These are phyloP conservation scores for Agaricus subrufescens DNA, from an alignment of 768 basidiomycete species.

Conservation along the genomic window DNA sequence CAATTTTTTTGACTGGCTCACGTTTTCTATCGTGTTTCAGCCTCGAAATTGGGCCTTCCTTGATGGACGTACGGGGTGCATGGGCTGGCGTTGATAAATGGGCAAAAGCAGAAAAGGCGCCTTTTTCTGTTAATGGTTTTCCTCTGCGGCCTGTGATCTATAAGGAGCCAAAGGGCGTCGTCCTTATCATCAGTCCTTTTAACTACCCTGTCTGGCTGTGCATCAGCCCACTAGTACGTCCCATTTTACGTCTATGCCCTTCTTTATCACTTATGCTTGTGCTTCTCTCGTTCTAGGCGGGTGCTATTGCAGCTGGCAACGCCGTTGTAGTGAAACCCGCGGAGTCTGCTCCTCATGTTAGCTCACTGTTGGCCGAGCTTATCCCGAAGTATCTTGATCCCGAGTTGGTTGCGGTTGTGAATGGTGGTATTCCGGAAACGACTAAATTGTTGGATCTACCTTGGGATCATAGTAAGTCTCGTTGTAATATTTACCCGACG, in stretches of 20 bases:
- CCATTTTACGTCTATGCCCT: background rate
- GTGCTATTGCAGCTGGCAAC: conserved; percentile 79
- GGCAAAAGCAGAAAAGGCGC: conserved; percentile 58
- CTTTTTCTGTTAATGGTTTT: conserved; percentile 51
- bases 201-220: conserved; percentile 69
- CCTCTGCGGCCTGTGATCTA: conserved; percentile 59
- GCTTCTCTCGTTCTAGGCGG: conserved; percentile 28
- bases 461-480: background rate
- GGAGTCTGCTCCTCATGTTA: conserved; percentile 55
- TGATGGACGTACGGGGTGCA: conserved; percentile 48
- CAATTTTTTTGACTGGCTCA: no score
- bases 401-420: conserved; percentile 59
- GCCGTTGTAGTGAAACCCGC: conserved; percentile 73
- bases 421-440: conserved; percentile 63
- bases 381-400: conserved; percentile 73
- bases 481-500: background rate
- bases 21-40: conserved; percentile 26
- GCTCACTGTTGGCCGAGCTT: conserved; percentile 59
- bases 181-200: conserved; percentile 68
- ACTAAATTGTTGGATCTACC: conserved; percentile 29
- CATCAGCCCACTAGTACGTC: conserved; percentile 52
- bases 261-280: background rate
- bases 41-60: conserved; percentile 52
- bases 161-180: conserved; percentile 75
- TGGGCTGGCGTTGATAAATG: conserved; percentile 69